These are phyloP conservation scores for Neurospora crassa DNA, from an alignment of 2,329 filamentous ascomycete species.

Conservation along the genomic window DNA sequence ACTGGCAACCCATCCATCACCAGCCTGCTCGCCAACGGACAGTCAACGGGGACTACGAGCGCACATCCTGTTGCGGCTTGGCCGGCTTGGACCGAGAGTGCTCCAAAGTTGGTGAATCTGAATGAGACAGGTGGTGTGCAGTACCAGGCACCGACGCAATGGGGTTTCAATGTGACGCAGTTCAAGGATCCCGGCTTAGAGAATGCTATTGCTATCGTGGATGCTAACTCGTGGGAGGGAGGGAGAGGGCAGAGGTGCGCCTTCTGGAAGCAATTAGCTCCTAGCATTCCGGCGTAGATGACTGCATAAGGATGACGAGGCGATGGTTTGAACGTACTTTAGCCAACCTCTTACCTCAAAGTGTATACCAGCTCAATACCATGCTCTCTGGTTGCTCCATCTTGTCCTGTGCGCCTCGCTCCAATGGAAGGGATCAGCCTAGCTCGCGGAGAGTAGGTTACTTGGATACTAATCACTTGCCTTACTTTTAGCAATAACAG, in stretches of 20 bases:
- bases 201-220: constrained; percentile 13
- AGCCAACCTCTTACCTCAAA: neutral
- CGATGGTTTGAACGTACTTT: neutral
- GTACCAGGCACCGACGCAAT: neutral
- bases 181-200: constrained; percentile 8
- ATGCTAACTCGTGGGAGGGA: constrained; percentile 17
- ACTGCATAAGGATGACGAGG: no score
- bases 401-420: neutral
- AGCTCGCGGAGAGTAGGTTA: neutral
- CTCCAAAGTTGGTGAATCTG: constrained; percentile 13
- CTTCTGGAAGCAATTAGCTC: constrained; percentile 14
- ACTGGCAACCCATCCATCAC: constrained; percentile 14
- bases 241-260: constrained; percentile 15
- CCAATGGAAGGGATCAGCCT: neutral
- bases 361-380: neutral
- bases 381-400: neutral
- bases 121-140: constrained; percentile 17
- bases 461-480: neutral
- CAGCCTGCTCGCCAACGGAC: constrained; percentile 14
- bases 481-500: constrained; percentile 2
- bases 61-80: constrained; percentile 12
- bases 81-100: constrained; percentile 11
- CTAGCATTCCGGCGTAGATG: constrained; percentile 9
- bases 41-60: neutral
- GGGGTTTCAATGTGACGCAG: constrained; percentile 11